Conservation (phyloP, 345 rosid genomes). For the Linum trigynum region DNA sequence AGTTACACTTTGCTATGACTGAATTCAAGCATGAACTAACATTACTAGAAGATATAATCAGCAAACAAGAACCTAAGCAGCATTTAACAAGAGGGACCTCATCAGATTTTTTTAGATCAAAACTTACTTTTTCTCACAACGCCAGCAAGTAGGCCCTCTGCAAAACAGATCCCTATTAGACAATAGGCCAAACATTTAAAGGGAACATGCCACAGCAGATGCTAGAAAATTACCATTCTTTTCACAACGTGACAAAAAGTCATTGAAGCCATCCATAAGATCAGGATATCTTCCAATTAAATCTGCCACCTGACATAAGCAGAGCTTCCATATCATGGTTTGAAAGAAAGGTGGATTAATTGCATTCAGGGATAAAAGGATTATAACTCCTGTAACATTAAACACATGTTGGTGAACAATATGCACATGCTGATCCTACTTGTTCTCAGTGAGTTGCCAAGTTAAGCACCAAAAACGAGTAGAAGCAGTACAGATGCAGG, state of each 20-base stretch:
- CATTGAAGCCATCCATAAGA: slow-evolving; percentile 75
- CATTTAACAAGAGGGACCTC: neutral
- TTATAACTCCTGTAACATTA: neutral
- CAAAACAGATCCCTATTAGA: slow-evolving; percentile 25
- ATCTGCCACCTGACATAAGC: slow-evolving; percentile 49
- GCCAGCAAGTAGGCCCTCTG: slow-evolving; percentile 83
- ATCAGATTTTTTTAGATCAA: slow-evolving; percentile 5
- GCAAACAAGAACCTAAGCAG: neutral
- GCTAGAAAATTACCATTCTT: slow-evolving; percentile 51
- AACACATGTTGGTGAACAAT: neutral
- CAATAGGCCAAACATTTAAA: slow-evolving; percentile 6
- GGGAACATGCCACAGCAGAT: slow-evolving; percentile 12
- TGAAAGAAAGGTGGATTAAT: neutral
- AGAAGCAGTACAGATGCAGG: neutral
- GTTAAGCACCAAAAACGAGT: neutral
- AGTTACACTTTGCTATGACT: neutral
- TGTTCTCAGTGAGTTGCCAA: neutral
- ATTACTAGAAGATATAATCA: neutral
- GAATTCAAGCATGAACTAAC: neutral
- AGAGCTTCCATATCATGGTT: slow-evolving; percentile 8
- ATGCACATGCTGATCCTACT: neutral
- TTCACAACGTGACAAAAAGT: slow-evolving; percentile 75
- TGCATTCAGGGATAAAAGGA: neutral
- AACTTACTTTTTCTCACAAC: slow-evolving; percentile 81
- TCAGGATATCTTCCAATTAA: slow-evolving; percentile 77